phyloP scores from a whole-genome alignment of 108 stramenopile species.

The Skeletonema potamos region DNA sequence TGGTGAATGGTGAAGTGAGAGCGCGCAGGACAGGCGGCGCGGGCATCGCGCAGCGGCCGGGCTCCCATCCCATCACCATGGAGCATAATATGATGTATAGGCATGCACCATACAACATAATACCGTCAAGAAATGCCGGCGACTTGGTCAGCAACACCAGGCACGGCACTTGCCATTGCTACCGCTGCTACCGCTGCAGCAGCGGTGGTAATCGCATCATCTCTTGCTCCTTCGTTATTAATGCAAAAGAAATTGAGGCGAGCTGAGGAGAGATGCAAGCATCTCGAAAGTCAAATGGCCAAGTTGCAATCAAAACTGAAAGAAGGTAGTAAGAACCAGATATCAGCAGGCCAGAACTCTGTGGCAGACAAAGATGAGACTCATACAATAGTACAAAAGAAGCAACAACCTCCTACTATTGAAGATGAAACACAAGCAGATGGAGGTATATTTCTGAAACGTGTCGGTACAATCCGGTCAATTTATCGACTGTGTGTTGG shows the following conservation, averaged over 20 bases:
- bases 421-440: constrained; percentile 1
- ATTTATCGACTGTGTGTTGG: constrained; percentile 88
- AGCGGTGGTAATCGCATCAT: not conserved
- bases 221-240: not conserved
- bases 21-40: too few relatives aligned
- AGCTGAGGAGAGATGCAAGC: constrained; percentile 1
- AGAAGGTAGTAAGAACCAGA: not conserved
- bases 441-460: not conserved
- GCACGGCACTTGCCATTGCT: not conserved
- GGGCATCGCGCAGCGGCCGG: too few relatives aligned
- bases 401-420: not conserved
- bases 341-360: not conserved
- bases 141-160: not conserved
- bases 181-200: not conserved
- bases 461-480: constrained; percentile 68
- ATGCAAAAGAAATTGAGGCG: not conserved
- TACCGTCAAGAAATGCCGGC: not conserved
- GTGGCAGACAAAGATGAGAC: not conserved
- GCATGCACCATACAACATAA: too few relatives aligned
- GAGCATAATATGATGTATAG: too few relatives aligned
- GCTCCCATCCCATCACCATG: too few relatives aligned
- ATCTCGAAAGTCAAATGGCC: not conserved
- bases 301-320: not conserved
- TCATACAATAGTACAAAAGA: not conserved
- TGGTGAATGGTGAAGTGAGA: too few relatives aligned